These are phyloP conservation scores for Neobulgaria alba DNA, from an alignment of 2,329 filamentous ascomycete genomes.

Conservation along the genomic window DNA sequence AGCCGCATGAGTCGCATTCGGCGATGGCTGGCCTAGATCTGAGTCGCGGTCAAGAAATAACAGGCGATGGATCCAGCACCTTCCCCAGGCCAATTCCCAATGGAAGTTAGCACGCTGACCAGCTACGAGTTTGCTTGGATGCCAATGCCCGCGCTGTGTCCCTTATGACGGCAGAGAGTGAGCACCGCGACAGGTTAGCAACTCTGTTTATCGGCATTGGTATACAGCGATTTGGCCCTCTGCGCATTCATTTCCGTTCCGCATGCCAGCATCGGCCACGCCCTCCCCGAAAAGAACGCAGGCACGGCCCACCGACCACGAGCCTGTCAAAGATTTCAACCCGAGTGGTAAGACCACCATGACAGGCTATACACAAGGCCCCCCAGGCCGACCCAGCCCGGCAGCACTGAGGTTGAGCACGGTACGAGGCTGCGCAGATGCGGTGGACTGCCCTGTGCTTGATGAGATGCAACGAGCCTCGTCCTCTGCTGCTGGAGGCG, in stretches of 20 bases:
- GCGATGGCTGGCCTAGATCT: no score
- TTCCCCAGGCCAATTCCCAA: no score
- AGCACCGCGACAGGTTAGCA: not conserved
- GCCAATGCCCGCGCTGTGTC: not conserved
- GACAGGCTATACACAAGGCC: slow-evolving; percentile 1
- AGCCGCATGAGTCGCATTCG: no score
- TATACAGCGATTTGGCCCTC: no score
- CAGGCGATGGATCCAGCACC: no score
- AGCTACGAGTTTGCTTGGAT: no score
- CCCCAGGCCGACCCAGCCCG: no score
- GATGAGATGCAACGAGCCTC: not conserved
- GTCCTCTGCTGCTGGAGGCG: no score
- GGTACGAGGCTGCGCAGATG: slow-evolving; percentile 9
- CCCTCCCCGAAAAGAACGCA: not conserved
- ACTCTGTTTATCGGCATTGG: no score
- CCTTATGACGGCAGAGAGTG: not conserved
- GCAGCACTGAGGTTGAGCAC: slow-evolving; percentile 11
- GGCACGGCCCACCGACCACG: slow-evolving; percentile 14
- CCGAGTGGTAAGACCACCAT: slow-evolving; percentile 14
- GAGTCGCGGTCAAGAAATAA: no score
- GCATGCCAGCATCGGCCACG: not conserved
- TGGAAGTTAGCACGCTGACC: no score
- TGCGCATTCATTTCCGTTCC: not conserved
- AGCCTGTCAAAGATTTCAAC: slow-evolving; percentile 20
- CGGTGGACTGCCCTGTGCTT: slow-evolving; percentile 12